phyloP scores from a whole-genome alignment of 768 basidiomycete species.

The Tulasnella sp. region DNA sequence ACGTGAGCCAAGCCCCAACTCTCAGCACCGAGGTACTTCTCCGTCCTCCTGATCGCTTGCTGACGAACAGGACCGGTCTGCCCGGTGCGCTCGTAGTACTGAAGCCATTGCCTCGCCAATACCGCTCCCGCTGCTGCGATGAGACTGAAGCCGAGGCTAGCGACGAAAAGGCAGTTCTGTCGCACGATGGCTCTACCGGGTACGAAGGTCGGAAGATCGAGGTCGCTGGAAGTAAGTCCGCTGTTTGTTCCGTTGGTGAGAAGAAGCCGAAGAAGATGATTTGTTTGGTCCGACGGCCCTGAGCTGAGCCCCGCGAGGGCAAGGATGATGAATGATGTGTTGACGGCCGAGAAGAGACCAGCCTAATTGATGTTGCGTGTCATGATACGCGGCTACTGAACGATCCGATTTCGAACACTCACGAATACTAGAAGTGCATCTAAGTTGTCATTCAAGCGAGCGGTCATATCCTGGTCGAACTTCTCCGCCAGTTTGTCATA shows the following conservation, averaged over 20 bases:
- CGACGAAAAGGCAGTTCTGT: neutral
- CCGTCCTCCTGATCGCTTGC: neutral
- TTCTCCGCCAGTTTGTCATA: neutral
- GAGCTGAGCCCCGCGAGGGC: neutral
- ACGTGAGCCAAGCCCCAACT: neutral
- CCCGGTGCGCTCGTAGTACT: neutral
- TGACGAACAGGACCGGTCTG: neutral
- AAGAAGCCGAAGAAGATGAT: neutral
- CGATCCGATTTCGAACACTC: too few species aligned
- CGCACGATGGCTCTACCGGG: neutral
- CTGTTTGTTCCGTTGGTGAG: neutral
- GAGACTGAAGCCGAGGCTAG: neutral
- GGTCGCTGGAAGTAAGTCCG: neutral
- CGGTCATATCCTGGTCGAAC: neutral
- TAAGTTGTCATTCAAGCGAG: neutral
- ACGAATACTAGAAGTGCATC: constrained; percentile 1
- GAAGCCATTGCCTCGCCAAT: neutral
- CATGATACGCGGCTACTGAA: too few species aligned
- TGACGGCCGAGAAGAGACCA: neutral
- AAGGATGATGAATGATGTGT: neutral
- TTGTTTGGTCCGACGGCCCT: neutral
- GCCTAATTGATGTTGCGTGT: neutral
- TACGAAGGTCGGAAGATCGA: neutral
- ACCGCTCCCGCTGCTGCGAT: neutral
- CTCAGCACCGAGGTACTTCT: neutral